phyloP scores from a whole-genome alignment of 139 green algal species.

The Coelastrella sp. region DNA sequence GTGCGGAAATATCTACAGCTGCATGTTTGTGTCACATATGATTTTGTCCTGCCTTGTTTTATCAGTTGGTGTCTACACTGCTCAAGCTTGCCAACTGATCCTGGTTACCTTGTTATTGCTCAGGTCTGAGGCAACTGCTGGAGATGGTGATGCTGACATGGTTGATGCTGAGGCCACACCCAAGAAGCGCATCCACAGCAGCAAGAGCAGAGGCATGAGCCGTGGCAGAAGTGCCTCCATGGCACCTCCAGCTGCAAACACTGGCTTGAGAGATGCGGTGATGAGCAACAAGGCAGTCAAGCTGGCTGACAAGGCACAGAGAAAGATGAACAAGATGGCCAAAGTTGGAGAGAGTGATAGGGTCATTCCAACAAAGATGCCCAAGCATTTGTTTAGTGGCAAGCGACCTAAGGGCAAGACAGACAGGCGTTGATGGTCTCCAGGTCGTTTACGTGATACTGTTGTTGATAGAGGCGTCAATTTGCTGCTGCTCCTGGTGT shows the following conservation, averaged over 20 bases:
- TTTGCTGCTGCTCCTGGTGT: not conserved
- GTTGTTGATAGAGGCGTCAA: not conserved
- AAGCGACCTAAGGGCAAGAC: constrained; percentile 57
- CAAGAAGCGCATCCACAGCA: constrained; percentile 89
- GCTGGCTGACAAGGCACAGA: constrained; percentile 88
- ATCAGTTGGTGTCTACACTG: too few relatives aligned
- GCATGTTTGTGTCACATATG: too few relatives aligned
- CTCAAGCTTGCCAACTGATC: too few relatives aligned
- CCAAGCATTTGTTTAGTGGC: constrained; percentile 97
- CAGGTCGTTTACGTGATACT: not conserved
- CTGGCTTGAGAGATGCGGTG: constrained; percentile 84
- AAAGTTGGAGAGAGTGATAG: constrained; percentile 79
- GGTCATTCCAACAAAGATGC: constrained; percentile 89
- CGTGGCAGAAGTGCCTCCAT: constrained; percentile 76
- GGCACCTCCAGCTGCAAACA: constrained; percentile 57
- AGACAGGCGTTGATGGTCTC: constrained; percentile 30
- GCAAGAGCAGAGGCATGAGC: constrained; percentile 88
- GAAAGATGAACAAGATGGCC: constrained; percentile 78
- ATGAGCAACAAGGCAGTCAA: constrained; percentile 92
- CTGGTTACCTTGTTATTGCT: too few relatives aligned
- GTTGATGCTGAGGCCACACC: constrained; percentile 56
- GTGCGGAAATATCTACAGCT: too few relatives aligned
- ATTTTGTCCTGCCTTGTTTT: too few relatives aligned
- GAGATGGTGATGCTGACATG: constrained; percentile 67
- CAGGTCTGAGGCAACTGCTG: constrained; percentile 34